phyloP scores from a whole-genome alignment of 108 stramenopile species.

The Cyclotella atomus region DNA sequence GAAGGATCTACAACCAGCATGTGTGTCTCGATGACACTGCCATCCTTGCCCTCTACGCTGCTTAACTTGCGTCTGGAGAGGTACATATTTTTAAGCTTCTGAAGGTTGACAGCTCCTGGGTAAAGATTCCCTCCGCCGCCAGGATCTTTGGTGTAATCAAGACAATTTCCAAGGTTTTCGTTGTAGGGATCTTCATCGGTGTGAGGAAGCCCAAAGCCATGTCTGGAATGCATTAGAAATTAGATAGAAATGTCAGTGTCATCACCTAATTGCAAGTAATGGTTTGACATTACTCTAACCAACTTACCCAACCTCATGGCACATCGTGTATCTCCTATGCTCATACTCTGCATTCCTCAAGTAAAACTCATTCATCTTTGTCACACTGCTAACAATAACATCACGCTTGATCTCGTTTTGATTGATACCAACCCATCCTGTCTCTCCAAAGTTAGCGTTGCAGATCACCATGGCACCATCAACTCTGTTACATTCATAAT shows the following conservation, averaged over 20 bases:
- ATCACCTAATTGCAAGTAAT: conserved; percentile 65
- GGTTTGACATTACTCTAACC: conserved; percentile 17
- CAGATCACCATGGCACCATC: conserved; percentile 77
- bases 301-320: conserved; percentile 41
- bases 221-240: conserved; percentile 37
- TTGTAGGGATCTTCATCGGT: conserved; percentile 83
- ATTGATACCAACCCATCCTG: conserved; percentile 82
- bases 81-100: conserved; percentile 27
- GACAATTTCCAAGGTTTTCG: conserved; percentile 64
- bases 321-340: conserved; percentile 49
- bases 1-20: conserved; percentile 3
- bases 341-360: conserved; percentile 55
- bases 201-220: conserved; percentile 83
- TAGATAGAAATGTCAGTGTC: conserved; percentile 26
- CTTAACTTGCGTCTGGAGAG: conserved; percentile 4
- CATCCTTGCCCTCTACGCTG: background rate
- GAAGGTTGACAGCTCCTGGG: conserved; percentile 30
- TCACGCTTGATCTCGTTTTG: conserved; percentile 41
- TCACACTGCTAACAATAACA: conserved; percentile 58
- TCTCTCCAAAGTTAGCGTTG: conserved; percentile 73
- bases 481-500: conserved; percentile 39
- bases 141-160: conserved; percentile 76
- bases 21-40: conserved; percentile 3
- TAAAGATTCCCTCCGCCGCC: conserved; percentile 19
- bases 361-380: conserved; percentile 86